phyloP scores from a whole-genome alignment of 495 filamentous ascomycete genomes.

The Friedmanniomyces simplex region DNA sequence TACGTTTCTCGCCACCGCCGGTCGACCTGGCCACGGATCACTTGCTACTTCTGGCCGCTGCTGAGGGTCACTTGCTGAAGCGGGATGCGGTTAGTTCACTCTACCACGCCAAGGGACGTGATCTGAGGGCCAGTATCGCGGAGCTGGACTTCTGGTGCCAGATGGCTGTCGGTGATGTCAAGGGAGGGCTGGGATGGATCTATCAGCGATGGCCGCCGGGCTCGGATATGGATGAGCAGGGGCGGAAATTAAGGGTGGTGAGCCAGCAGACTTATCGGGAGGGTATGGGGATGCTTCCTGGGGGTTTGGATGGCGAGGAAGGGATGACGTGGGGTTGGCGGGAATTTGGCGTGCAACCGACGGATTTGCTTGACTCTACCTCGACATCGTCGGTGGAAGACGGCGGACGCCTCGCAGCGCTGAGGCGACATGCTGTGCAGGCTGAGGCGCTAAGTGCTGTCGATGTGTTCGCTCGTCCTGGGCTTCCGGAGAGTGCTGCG shows the following conservation, averaged over 20 bases:
- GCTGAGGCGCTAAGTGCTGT: constrained; percentile 27
- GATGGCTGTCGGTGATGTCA: constrained; percentile 81
- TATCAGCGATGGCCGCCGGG: constrained; percentile 63
- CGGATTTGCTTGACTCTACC: constrained; percentile 3
- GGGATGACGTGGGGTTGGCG: neutral
- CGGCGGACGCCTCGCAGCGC: neutral
- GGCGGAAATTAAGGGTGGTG: constrained; percentile 61
- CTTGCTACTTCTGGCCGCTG: constrained; percentile 70
- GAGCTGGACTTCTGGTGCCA: constrained; percentile 96
- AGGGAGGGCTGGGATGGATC: constrained; percentile 85
- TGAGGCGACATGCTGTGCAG: constrained; percentile 9
- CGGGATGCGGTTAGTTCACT: constrained; percentile 57
- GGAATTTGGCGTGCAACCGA: neutral
- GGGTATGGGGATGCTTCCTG: constrained; percentile 67
- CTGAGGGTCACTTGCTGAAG: constrained; percentile 76
- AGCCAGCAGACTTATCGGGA: constrained; percentile 68
- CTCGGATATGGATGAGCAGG: constrained; percentile 53
- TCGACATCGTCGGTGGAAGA: neutral
- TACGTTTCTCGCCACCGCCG: constrained; percentile 66
- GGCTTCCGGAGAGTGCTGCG: neutral
- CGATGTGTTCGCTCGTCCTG: constrained; percentile 25
- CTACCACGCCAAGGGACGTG: constrained; percentile 53
- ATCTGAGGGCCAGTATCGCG: constrained; percentile 72
- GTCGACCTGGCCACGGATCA: constrained; percentile 65
- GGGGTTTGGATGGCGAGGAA: constrained; percentile 17